Base-by-base conservation (phyloP, 2,329 filamentous ascomycete species). In the Diaporthe australafricana region DNA sequence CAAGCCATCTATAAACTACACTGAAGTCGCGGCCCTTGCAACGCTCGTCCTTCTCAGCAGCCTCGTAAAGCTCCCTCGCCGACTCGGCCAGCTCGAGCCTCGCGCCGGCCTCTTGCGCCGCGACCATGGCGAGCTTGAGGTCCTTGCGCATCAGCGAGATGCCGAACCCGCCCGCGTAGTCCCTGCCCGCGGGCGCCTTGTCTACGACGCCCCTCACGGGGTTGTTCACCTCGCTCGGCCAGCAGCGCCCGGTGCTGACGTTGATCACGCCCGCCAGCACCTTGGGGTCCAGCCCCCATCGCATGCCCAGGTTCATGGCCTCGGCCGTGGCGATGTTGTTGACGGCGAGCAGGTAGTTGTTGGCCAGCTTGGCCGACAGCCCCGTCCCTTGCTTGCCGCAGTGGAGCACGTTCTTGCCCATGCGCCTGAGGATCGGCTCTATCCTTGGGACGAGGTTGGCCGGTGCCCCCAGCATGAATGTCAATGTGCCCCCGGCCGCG, bases 141-240 rank as follows among this genome's bases (percentile, higher is more conserved):
- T 96, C 94, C 83, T 96, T 96, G 80, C 89, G 90, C 94, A 96
- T 96, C 75, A 96, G 82, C 48, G 87, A 87, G 70, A 96, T 89
- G 2, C 92, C 92, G 75, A 96, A 96, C 0, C 94, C 94, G 56
- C 94, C 94, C 22, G 84, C 82, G 77, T 95, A 99, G 68, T 93
- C 95, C 70, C 92, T 87, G 69, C 87, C 89, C 0, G 95, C 93
- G 0, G 96, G 95, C 2, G 94, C 89, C 0, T 88, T 89, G 73
- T 92, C 90, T 27, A 96, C 87, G 0, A 98, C 95, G 17, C 95
- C 95, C 14, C 91, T 91, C 3, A 98, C 95, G 0, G 96, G 96
- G 80, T 98, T 98, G 83, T 99, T 99, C 74, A 97, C 86, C 83
- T 98, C 95, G 77, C 92, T 96, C 1, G 96, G 95, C 96, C 96